These are phyloP conservation scores for Suillus bovinus DNA, from an alignment of 768 basidiomycete species.

Conservation along the genomic window DNA sequence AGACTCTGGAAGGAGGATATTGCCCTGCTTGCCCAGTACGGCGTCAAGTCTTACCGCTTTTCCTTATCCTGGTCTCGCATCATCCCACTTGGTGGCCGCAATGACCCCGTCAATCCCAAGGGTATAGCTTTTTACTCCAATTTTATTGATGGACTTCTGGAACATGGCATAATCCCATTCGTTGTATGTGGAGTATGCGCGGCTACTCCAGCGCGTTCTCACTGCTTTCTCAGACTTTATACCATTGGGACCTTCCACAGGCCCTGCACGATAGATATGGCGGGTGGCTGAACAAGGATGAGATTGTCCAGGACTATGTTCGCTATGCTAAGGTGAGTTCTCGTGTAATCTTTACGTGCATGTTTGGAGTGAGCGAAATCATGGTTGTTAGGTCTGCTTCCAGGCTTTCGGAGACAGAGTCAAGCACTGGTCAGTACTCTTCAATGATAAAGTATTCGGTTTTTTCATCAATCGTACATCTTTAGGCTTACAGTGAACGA, in stretches of 20 bases:
- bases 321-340: slow-evolving; percentile 54
- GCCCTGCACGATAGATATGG: slow-evolving; percentile 71
- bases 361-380: slow-evolving; percentile 2
- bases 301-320: slow-evolving; percentile 65
- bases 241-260: slow-evolving; percentile 82
- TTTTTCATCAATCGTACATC: slow-evolving; percentile 21
- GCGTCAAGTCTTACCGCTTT: slow-evolving; percentile 75
- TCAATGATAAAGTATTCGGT: slow-evolving; percentile 11
- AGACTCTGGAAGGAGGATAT: slow-evolving; percentile 68
- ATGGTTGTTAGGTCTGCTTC: slow-evolving; percentile 57
- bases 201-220: slow-evolving; percentile 5
- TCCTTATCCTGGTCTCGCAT: slow-evolving; percentile 76
- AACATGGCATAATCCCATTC: slow-evolving; percentile 64
- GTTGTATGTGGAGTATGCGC: slow-evolving; percentile 44
- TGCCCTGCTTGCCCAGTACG: slow-evolving; percentile 59
- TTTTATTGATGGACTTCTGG: slow-evolving; percentile 67
- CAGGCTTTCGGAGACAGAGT: slow-evolving; percentile 74
- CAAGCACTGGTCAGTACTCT: slow-evolving; percentile 57
- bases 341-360: neutral
- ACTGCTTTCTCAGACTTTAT: slow-evolving; percentile 49
- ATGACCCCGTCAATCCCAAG: slow-evolving; percentile 69
- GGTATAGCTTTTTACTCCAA: slow-evolving; percentile 72
- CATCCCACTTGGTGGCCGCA: slow-evolving; percentile 70
- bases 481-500: slow-evolving; percentile 74
- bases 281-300: slow-evolving; percentile 74